Percentiles rank a stretch among this genome's conserved stretches.
phyloP scores from a whole-genome alignment of 2,329 filamentous ascomycete species.

The Scortechinia acanthostroma region DNA sequence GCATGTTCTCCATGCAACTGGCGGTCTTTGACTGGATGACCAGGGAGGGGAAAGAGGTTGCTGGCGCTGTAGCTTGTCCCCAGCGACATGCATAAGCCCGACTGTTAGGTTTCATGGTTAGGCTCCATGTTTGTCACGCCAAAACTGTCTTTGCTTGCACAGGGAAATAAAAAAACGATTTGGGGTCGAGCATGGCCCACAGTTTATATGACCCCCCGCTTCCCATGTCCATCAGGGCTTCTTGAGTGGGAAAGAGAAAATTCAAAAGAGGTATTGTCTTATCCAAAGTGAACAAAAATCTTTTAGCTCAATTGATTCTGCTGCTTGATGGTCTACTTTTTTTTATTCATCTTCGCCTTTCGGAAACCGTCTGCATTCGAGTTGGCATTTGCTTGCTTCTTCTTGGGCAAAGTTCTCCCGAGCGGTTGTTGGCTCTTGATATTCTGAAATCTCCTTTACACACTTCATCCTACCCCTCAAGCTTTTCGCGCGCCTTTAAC shows the following conservation, averaged over 20 bases:
- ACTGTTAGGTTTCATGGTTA: constrained; percentile 1
- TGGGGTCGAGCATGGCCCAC: background rate
- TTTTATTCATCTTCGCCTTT: too few species aligned
- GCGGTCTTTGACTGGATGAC: background rate
- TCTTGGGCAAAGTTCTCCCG: too few species aligned
- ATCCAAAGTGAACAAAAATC: too few species aligned
- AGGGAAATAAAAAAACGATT: background rate
- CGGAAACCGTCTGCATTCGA: too few species aligned
- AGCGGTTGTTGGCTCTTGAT: too few species aligned
- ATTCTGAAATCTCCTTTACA: too few species aligned
- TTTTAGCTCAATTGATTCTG: too few species aligned
- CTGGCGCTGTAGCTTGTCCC: background rate
- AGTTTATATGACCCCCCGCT: constrained; percentile 3
- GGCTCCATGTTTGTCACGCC: constrained; percentile 1
- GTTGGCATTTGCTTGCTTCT: too few species aligned
- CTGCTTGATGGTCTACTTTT: too few species aligned
- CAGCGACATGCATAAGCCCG: background rate
- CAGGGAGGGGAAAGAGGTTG: background rate
- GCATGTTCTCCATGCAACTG: background rate
- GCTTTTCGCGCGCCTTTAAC: too few species aligned
- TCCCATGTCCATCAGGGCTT: background rate
- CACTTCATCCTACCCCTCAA: too few species aligned
- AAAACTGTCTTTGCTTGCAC: background rate
- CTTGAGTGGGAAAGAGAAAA: background rate
- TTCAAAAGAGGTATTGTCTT: too few species aligned